Evolutionary conservation across 176 grass and related monocot genomes (phyloP), one percentile per base, ranked within the genome.

Genomic region (Puya raimondii): DNA sequence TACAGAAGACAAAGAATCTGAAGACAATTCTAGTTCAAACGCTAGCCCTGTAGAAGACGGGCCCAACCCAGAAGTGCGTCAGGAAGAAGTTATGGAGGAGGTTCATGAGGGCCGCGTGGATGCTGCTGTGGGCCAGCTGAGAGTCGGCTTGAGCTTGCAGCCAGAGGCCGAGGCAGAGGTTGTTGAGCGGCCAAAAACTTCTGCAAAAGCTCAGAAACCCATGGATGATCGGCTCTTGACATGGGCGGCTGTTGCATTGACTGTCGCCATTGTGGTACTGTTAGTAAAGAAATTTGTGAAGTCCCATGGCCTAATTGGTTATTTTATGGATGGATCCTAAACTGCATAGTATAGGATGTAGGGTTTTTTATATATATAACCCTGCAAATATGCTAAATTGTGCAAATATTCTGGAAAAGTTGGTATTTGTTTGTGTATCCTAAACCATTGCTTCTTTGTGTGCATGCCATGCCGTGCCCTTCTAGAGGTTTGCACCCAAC

Each of bases 231-330:
- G 75, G 16, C 42, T 91, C 25, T 81, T 93, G 23, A 94, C 90
- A 13, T 82, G 84, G 82, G 85, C 95, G 0, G 95, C 95, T 64
- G 66, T 99, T 66, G 90, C 77, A 26, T 70, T 99, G 71, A 90
- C 86, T 67, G 69, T 93, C 72, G 95, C 95, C 27, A 99, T 94
- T 54, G 80, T 91, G 70, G 74, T 84, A n/a, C 95, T 99, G 47
- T 74, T 99, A 67, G 84, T 88, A 20, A 99, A 93, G 80, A 99
- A 93, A 72, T 76, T 99, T 51, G 48, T 99, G 42, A 99, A 99
- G 51, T 80, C 82, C 25, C 74, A 87, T 73, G 82, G 68, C n/a
- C 20, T 88, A 14, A 82, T 77, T 33, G 94, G 87, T 80, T 91
- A 84, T 80, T 91, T 82, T 72, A 88, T 99, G 17, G 90, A 90